Conservation (phyloP, 83 land plant species). For the Thuja plicata region DNA sequence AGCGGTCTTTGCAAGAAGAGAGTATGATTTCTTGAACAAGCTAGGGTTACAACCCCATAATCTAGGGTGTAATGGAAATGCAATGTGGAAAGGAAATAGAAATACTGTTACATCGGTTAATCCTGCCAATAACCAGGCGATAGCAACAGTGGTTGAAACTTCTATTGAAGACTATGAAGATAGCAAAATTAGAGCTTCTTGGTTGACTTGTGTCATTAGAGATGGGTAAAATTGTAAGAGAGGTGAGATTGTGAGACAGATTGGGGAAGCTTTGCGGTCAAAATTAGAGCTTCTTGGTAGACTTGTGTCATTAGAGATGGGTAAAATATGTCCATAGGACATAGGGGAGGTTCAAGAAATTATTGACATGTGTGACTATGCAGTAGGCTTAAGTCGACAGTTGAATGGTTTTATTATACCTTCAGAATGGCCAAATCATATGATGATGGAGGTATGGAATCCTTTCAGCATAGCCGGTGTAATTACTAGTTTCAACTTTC, state of each 20-base stretch:
- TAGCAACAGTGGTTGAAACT: constrained; percentile 83
- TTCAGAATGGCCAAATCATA: constrained; percentile 96
- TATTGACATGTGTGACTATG: constrained; percentile 97
- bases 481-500: constrained; percentile 93
- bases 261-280: constrained; percentile 84
- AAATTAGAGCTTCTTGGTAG: constrained; percentile 75
- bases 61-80: constrained; percentile 67
- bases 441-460: constrained; percentile 99
- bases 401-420: constrained; percentile 88
- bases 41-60: constrained; percentile 73
- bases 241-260: constrained; percentile 94
- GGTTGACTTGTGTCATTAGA: constrained; percentile 86
- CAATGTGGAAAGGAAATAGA: constrained; percentile 76
- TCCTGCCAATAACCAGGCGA: constrained; percentile 86
- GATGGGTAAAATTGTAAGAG: constrained; percentile 98
- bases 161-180: constrained; percentile 85
- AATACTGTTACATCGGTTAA: constrained; percentile 59
- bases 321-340: constrained; percentile 83
- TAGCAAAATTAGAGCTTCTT: constrained; percentile 63
- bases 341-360: constrained; percentile 93
- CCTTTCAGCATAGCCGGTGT: constrained; percentile 96
- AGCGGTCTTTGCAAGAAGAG: constrained; percentile 47
- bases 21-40: constrained; percentile 66
- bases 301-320: constrained; percentile 90
- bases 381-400: constrained; percentile 92